These are phyloP conservation scores for Ananas comosus DNA, from an alignment of 176 grass and related monocot genomes.

Conservation along the genomic window DNA sequence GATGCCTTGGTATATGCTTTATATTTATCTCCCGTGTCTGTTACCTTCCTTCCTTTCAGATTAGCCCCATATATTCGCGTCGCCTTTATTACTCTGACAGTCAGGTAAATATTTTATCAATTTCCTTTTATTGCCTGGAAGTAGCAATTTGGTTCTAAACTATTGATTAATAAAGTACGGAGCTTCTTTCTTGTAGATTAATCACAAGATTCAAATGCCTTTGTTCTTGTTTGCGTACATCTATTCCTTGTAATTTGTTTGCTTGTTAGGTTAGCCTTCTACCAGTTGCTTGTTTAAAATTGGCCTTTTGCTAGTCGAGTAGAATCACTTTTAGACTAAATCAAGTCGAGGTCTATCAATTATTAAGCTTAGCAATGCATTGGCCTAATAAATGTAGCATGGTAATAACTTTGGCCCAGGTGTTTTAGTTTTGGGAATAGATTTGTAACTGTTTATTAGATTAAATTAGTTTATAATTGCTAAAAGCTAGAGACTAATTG, in stretches of 20 bases:
- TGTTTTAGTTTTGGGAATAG: too few relatives aligned
- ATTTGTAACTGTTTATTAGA: too few relatives aligned
- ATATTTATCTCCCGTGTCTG: constrained; percentile 28
- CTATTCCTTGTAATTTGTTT: too few relatives aligned
- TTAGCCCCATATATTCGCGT: constrained; percentile 82
- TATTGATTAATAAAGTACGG: constrained; percentile 17
- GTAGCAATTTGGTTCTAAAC: neutral
- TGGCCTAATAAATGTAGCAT: too few relatives aligned
- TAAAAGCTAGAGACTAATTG: too few relatives aligned
- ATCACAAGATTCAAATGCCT: neutral
- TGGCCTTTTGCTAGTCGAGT: neutral
- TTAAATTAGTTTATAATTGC: too few relatives aligned
- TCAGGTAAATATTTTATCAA: constrained; percentile 51
- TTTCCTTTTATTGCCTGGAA: constrained; percentile 6
- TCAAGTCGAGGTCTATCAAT: too few relatives aligned
- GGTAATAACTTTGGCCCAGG: too few relatives aligned
- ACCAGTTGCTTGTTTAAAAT: neutral
- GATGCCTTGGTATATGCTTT: constrained; percentile 64
- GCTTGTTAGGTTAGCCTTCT: too few relatives aligned
- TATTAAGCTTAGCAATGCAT: too few relatives aligned
- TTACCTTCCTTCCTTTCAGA: constrained; percentile 55
- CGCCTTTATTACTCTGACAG: constrained; percentile 62
- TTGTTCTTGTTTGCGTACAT: too few relatives aligned
- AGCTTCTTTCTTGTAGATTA: neutral
- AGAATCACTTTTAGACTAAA: neutral